Percentiles rank a stretch among this genome's conserved stretches.
Evolutionary conservation across 106 monocot genomes (phyloP).

Genomic region (Acorus gramineus): DNA sequence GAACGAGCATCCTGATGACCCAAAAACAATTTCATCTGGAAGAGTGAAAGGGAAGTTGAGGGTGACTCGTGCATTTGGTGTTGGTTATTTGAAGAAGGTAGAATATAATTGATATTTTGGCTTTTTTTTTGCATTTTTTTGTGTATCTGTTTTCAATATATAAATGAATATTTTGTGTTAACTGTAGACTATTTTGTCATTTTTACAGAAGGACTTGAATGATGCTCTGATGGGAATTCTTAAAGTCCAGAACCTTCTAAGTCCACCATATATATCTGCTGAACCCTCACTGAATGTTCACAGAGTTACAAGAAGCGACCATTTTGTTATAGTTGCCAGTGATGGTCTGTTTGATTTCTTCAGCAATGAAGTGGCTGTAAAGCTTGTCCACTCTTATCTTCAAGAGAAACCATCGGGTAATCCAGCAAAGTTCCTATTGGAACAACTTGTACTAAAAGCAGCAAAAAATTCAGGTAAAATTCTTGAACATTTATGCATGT

Average conservation of each 20-base stretch:
- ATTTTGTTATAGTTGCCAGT: slow-evolving; percentile 11
- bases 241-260: slow-evolving; percentile 7
- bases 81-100: slow-evolving; percentile 20
- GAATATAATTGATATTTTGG: no score
- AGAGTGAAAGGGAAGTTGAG: slow-evolving; percentile 17
- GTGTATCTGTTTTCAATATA: no score
- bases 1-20: slow-evolving; percentile 14
- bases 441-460: slow-evolving; percentile 10
- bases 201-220: slow-evolving; percentile 14
- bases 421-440: slow-evolving; percentile 10
- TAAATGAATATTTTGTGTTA: no score
- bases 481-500: no score
- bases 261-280: slow-evolving; percentile 12
- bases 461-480: slow-evolving; percentile 7
- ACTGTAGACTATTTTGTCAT: no score
- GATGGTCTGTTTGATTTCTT: slow-evolving; percentile 20
- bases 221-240: slow-evolving; percentile 15
- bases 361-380: slow-evolving; percentile 8
- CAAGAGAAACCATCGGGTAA: not conserved
- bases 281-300: slow-evolving; percentile 5
- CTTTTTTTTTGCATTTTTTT: not conserved
- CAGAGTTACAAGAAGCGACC: slow-evolving; percentile 8
- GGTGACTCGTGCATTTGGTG: slow-evolving; percentile 20
- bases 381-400: slow-evolving; percentile 3
- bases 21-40: slow-evolving; percentile 8